A percentile compares a stretch with the other conserved stretches of the same genome.
These are phyloP conservation scores for Phytopythium montanum DNA, from an alignment of 352 stramenopile genomes.

Conservation along the genomic window DNA sequence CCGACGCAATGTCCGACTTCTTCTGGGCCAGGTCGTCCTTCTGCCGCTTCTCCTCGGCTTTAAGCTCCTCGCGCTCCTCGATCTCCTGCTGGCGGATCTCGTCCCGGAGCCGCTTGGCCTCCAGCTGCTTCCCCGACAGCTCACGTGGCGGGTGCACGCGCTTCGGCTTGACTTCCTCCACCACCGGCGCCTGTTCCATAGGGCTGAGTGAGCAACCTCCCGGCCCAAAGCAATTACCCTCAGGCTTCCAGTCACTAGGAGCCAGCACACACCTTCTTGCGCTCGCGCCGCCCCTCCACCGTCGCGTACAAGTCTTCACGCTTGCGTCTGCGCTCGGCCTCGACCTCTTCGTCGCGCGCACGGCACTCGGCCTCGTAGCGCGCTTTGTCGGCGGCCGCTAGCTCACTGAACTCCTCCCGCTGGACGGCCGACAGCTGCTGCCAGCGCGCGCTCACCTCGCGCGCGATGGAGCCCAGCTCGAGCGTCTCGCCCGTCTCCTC, in stretches of 20 bases:
- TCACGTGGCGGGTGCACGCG: constrained; percentile 36
- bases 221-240: no score
- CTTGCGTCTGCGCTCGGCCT: constrained; percentile 68
- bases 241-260: no score
- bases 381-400: constrained; percentile 49
- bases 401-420: constrained; percentile 65
- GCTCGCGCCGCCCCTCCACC: constrained; percentile 81
- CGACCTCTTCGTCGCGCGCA: constrained; percentile 66
- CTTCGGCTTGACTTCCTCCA: constrained; percentile 41
- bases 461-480: constrained; percentile 62
- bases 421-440: constrained; percentile 55
- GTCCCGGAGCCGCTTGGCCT: constrained; percentile 62
- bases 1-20: constrained; percentile 75
- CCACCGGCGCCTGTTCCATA: constrained; percentile 19
- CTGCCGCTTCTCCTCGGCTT: constrained; percentile 69
- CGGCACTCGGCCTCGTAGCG: constrained; percentile 80
- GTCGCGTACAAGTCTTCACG: constrained; percentile 61
- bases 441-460: constrained; percentile 79
- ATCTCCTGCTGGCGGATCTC: constrained; percentile 75
- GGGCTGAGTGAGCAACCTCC: background rate
- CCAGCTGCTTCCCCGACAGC: constrained; percentile 58
- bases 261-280: constrained; percentile 45
- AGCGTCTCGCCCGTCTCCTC: constrained; percentile 47
- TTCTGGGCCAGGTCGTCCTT: constrained; percentile 79
- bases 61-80: constrained; percentile 68